Evolutionary conservation across 352 stramenopile species (phyloP), one percentile per base, ranked within the genome.

Genomic region (Blastocystis sp.): DNA sequence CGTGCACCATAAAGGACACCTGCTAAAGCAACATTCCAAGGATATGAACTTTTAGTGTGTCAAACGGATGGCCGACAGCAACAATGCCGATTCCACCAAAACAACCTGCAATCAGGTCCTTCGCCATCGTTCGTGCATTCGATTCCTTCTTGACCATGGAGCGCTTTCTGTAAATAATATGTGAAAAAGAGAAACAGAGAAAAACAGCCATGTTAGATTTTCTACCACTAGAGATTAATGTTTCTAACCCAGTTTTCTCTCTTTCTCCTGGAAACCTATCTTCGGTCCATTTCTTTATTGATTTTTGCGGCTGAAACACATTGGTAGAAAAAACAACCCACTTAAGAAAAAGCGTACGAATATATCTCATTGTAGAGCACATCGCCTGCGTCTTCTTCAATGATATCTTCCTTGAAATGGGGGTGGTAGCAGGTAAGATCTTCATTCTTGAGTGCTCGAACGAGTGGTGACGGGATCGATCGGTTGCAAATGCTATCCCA

Each of bases 11-110:
- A 24, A 85, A 85, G 73, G 13, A 66, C 26, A 39, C 73, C 13
- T 18, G 54, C 53, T 11, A 24, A 7, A 65, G 7, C 26, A 47
- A 37, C 50, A 8, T 54, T 39, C 16, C 39, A 69, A 85, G 73
- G 73, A 85, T 85, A 85, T 85, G 18, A 54, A 89, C 78, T 56
- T 89, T 89, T 16, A 89, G 64, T 30, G 78, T 89, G 76, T 89
- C 78, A 45, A 89, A 89, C 9, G 78, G 78, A 59, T 89, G 78
- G 37, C 78, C 78, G 0, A 89, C 78, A 78, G 78, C 78, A 16
- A 89, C 78, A 89, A 89, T 76, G 76, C 78, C 78, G 76, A 89
- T 78, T 50, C 78, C 78, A 76, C 78, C 78, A 30, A 89, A 79
- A 78, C 78, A 76, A 64, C 78, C 78, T 45, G 78, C 78, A 76